These are phyloP conservation scores for Arthrobotrys entomopaga DNA, from an alignment of 2,329 filamentous ascomycete species.

Conservation along the genomic window DNA sequence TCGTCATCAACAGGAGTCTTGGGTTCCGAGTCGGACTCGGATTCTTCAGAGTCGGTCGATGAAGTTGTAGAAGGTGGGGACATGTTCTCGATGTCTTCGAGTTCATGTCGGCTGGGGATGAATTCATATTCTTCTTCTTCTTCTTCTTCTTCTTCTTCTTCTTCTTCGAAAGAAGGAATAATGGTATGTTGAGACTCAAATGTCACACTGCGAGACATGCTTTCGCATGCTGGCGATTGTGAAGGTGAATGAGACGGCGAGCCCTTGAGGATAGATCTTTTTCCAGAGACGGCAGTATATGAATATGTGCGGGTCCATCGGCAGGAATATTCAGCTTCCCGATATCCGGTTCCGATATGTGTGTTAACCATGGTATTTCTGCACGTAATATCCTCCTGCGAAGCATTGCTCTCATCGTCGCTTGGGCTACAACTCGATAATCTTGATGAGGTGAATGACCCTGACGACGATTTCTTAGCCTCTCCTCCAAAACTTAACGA, in stretches of 20 bases:
- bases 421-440: slow-evolving; percentile 51
- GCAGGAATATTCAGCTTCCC: slow-evolving; percentile 22
- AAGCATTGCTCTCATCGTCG: slow-evolving; percentile 41
- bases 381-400: slow-evolving; percentile 52
- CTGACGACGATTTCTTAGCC: slow-evolving; percentile 22
- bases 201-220: slow-evolving; percentile 39
- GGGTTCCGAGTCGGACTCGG: slow-evolving; percentile 53
- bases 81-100: slow-evolving; percentile 51
- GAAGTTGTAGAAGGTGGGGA: slow-evolving; percentile 53
- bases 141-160: slow-evolving; percentile 47
- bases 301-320: slow-evolving; percentile 52
- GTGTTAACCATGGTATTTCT: slow-evolving; percentile 51
- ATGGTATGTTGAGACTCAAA: slow-evolving; percentile 49
- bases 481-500: slow-evolving; percentile 51
- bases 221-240: slow-evolving; percentile 42
- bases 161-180: slow-evolving; percentile 40
- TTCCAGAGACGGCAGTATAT: slow-evolving; percentile 45
- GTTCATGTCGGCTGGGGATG: slow-evolving; percentile 29
- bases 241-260: slow-evolving; percentile 51
- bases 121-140: slow-evolving; percentile 51
- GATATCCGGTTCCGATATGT: slow-evolving; percentile 35
- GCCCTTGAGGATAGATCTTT: slow-evolving; percentile 52
- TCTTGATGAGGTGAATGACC: slow-evolving; percentile 23
- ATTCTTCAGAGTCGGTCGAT: slow-evolving; percentile 52
- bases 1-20: slow-evolving; percentile 53